Base-by-base conservation (phyloP, 1,139 yeast species). In the Barnettozyma hawaiiensis region DNA sequence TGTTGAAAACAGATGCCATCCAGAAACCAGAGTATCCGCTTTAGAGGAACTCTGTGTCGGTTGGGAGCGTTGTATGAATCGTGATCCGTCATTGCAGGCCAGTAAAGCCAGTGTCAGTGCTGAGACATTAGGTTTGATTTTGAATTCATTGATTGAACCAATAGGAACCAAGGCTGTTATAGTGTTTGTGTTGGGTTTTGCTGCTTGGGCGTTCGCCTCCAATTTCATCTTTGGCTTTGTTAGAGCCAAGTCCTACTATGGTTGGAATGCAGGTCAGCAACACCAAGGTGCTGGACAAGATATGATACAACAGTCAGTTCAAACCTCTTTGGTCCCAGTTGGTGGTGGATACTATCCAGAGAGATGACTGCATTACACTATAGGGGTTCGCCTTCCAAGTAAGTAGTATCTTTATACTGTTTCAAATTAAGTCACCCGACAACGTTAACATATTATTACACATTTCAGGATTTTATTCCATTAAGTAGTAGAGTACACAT, bases 121-220 rank as follows among this genome's bases (percentile, higher is more conserved):
- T 0, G 77, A 77, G 46, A 77, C 83, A 0, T 52, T 82, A 3
- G 89, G 87, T 0, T 64, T 76, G 44, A 67, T 81, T 10, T 48
- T 81, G n/a, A 81, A 81, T 52, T 71, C 82, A 0, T 68, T 82
- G 47, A 67, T 81, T 16, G 85, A 81, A 49, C 85, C 85, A 0
- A 70, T 84, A 36, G 79, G 84, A 4, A 57, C 71, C 28, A 75
- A 80, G 55, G 76, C 82, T 15, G 69, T 78, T 44, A 28, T 70
- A 9, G 66, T 79, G 2, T 52, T 52, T 40, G 49, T 44, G 2
- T 16, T 53, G 31, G 55, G 53, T 3, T 45, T 57, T 31, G 29
- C 53, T 2, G 51, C 50, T 3, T 54, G 59, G 59, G 51, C 57
- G 12, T 65, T 64, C 43, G 44, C 63, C 4, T 62, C 63, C 2